Evolutionary conservation across 768 basidiomycete species (phyloP), one percentile per base, ranked within the genome.

Genomic region (Ramaria sp.): DNA sequence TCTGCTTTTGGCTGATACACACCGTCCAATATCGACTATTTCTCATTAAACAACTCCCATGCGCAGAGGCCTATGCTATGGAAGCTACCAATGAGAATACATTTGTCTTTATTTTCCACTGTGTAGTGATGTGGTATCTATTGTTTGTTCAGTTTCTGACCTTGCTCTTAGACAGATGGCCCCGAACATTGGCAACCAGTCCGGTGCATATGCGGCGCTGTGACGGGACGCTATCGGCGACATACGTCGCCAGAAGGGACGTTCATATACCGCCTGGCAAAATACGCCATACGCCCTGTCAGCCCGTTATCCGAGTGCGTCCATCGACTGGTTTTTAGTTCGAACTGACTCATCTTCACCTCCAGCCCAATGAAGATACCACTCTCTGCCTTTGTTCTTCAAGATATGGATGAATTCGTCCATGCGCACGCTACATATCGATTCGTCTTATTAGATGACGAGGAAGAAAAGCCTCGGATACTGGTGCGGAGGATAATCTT

Each of bases 401-500:
- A 91, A 59, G 91, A 96, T 64, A 88, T 98, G 88, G 78, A 79
- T 30, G 95, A 95, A 66, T 85, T 88, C 53, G 86, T 91, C 4
- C 85, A 88, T 54, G 91, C 94, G 1, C 94, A 97, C 66, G 92
- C 93, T 1, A 86, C 88, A 0, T 92, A 97, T 70, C 87, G 93
- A 10, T 97, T 98, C 65, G 78, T 93, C 34, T 71, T 98, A 33
- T 74, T 81, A 15, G 94, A 96, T 59, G 92, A 94, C 61, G 91
- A 95, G 64, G 81, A 86, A 30, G 89, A 91, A 59, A 78, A 75
- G 27, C 82, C 88, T 4, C 75, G 86, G 53, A 76, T 97, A 13
- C 72, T 96, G 60, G 92, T 96, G 54, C 58, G 87, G 73, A 6
- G 11, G 10, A 5, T 20, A 19, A 34, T 11, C 31, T 19, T 37